Evolutionary conservation across 2,329 filamentous ascomycete species (phyloP), one percentile per base, ranked within the genome.

Genomic region (Cytospora piceicola): DNA sequence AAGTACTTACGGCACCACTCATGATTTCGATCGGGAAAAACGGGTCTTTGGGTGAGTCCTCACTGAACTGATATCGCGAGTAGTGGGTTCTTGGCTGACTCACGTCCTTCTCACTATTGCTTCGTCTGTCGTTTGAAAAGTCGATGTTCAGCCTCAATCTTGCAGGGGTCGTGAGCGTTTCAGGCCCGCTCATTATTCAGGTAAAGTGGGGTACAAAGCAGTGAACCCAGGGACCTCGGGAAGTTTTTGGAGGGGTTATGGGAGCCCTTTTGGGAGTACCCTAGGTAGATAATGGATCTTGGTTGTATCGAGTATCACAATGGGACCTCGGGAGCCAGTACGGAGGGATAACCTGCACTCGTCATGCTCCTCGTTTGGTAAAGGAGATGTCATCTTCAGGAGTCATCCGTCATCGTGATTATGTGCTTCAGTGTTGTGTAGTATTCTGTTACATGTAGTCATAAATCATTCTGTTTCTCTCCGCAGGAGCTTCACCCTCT

Each of bases 1-100:
- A 39, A 63, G 54, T 58, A 66, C 66, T 66, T 49, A 68, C 66
- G 60, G 59, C 59, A 22, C 64, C 66, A 61, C 49, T 66, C 66
- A 68, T 68, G 42, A 63, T 68, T 68, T 65, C 46, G 42, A 24
- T 36, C 34, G 36, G 49, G 14, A 49, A 65, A 66, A 63, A 56
- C 29, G 51, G 58, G 63, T n/a, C 30, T 30, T 39, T 36, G 61
- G 63, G 52, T 39, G 62, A 30, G 53, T 53, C 39, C 58, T 61
- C 57, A 59, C 51, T 58, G 56, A 58, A 24, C 49, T 34, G 58
- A 59, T 52, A 53, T 53, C 39, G 42, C 39, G 55, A 54, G 62
- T 39, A 32, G 61, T 52, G 49, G 53, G 51, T 53, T 64, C 27
- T 56, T 51, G 39, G 51, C 61, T 69, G 68, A 69, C 59, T 69